Evolutionary conservation across 2,329 filamentous ascomycete genomes (phyloP).

Genomic region (Phialocephala sp.): DNA sequence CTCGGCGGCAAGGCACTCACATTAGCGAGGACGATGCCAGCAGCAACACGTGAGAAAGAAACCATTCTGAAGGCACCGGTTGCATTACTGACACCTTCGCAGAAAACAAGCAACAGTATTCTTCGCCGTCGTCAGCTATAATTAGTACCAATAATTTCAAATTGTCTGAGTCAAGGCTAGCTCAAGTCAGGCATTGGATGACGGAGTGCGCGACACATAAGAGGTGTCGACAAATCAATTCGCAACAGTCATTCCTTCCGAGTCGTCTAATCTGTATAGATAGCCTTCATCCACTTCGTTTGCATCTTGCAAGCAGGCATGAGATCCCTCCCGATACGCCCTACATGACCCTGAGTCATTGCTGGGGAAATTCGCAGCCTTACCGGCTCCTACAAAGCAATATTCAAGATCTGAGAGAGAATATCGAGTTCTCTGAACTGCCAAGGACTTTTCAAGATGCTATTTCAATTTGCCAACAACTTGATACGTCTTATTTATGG

Average conservation of each 20-base stretch:
- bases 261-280: neutral
- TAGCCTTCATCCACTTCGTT: neutral
- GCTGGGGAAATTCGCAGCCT: neutral
- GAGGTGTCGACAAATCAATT: neutral
- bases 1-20: too few relatives aligned
- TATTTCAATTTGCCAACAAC: neutral
- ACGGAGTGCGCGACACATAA: neutral
- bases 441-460: neutral
- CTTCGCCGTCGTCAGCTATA: too few relatives aligned
- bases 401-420: neutral
- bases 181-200: neutral
- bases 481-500: neutral
- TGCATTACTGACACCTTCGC: too few relatives aligned
- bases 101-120: too few relatives aligned
- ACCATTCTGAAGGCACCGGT: too few relatives aligned
- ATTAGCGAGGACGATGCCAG: too few relatives aligned
- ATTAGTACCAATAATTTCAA: neutral
- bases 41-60: too few relatives aligned
- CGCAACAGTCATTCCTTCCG: neutral
- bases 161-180: neutral
- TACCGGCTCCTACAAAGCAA: neutral
- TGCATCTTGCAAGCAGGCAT: neutral
- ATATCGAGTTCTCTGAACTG: neutral
- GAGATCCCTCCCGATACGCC: neutral
- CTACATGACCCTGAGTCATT: constrained; percentile 2